Percentiles rank a stretch among this genome's conserved stretches.
Evolutionary conservation across 257 asterid species (phyloP).

Genomic region (Solanum bulbocastanum): DNA sequence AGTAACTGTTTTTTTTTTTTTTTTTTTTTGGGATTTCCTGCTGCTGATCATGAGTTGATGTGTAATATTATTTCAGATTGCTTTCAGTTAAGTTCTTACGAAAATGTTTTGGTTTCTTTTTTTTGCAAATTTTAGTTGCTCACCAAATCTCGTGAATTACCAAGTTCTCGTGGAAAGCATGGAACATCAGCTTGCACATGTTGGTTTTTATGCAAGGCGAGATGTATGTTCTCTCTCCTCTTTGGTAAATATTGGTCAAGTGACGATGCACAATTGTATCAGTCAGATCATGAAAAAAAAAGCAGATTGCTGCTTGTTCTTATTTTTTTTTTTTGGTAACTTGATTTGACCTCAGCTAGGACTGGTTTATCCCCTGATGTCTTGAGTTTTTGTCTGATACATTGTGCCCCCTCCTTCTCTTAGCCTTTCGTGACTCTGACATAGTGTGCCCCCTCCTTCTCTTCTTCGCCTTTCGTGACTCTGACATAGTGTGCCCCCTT

Average conservation of each 20-base stretch:
- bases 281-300: not conserved
- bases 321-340: not conserved
- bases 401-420: not conserved
- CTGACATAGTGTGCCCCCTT: not conserved
- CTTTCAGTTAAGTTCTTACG: not conserved
- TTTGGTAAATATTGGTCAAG: not conserved
- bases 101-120: conserved; percentile 3
- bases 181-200: conserved; percentile 82
- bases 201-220: conserved; percentile 82
- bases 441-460: not conserved
- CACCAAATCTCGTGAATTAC: conserved; percentile 78
- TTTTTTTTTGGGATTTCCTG: not conserved
- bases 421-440: not conserved
- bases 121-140: conserved; percentile 55
- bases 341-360: not conserved
- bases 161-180: conserved; percentile 97
- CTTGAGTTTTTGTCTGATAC: not conserved
- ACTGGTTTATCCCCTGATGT: not conserved
- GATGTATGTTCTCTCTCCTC: conserved; percentile 48
- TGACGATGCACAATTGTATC: not conserved
- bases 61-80: not conserved
- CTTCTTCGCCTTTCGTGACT: not conserved
- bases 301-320: not conserved
- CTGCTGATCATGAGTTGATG: not conserved
- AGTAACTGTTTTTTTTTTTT: not conserved